These are phyloP conservation scores for Coemansia sp. DNA, from an alignment of 192 early-diverging fungal genomes.

Conservation along the genomic window DNA sequence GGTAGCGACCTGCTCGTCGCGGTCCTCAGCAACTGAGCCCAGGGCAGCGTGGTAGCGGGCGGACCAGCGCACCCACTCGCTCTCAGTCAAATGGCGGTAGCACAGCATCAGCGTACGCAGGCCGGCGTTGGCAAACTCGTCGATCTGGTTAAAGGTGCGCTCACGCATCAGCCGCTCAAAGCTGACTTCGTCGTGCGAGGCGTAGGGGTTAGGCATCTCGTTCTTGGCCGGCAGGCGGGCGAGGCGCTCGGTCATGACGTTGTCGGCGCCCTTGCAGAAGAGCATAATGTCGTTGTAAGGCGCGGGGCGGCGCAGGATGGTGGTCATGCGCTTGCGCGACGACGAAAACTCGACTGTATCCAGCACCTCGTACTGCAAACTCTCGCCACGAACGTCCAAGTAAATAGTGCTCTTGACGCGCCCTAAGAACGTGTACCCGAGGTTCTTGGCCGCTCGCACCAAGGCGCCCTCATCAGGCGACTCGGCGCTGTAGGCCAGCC, in stretches of 20 bases:
- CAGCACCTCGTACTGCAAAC: slow-evolving; percentile 60
- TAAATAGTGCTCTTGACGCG: slow-evolving; percentile 69
- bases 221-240: slow-evolving; percentile 60
- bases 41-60: slow-evolving; percentile 70
- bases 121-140: slow-evolving; percentile 75
- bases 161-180: slow-evolving; percentile 65
- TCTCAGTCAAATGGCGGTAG: slow-evolving; percentile 68
- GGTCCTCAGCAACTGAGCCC: slow-evolving; percentile 67
- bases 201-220: slow-evolving; percentile 15
- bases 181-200: slow-evolving; percentile 40
- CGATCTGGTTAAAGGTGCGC: slow-evolving; percentile 72
- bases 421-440: slow-evolving; percentile 78
- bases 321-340: slow-evolving; percentile 93
- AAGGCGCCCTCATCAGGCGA: slow-evolving; percentile 95
- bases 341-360: slow-evolving; percentile 89
- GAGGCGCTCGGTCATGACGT: slow-evolving; percentile 83
- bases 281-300: slow-evolving; percentile 69
- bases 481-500: slow-evolving; percentile 77
- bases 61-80: slow-evolving; percentile 71
- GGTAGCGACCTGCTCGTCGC: slow-evolving; percentile 78
- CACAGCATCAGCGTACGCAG: slow-evolving; percentile 91
- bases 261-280: slow-evolving; percentile 93
- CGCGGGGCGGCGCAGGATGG: slow-evolving; percentile 73
- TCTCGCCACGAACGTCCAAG: slow-evolving; percentile 70
- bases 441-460: slow-evolving; percentile 78